Conservation (phyloP, 169 alveolate species). For the Eimeria maxima region DNA sequence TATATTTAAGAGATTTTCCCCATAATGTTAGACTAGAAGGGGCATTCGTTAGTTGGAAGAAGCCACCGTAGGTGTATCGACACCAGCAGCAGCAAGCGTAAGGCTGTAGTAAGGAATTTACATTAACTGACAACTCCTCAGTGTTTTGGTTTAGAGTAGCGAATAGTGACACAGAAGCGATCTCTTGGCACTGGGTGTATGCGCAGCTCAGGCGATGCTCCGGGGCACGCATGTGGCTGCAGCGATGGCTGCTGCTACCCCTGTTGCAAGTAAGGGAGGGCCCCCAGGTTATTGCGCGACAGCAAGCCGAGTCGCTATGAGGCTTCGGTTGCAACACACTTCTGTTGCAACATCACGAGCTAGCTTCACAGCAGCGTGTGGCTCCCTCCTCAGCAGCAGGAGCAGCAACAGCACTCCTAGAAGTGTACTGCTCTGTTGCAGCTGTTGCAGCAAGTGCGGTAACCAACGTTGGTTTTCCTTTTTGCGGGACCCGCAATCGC, state of each 20-base stretch:
- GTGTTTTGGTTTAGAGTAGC: neutral
- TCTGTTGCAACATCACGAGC: neutral
- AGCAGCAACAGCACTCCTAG: neutral
- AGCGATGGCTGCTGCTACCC: constrained; percentile 4
- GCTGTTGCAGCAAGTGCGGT: constrained; percentile 8
- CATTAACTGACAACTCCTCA: neutral
- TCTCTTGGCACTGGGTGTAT: neutral
- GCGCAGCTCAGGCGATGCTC: constrained; percentile 4
- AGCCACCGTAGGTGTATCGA: neutral
- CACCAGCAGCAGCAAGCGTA: constrained; percentile 11
- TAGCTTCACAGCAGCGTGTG: no score
- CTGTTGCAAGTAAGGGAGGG: neutral
- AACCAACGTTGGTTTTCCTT: constrained; percentile 14
- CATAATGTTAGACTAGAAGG: neutral
- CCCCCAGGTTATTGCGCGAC: neutral
- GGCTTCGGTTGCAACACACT: neutral
- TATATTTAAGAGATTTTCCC: neutral
- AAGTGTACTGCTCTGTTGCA: constrained; percentile 3
- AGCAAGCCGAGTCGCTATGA: neutral
- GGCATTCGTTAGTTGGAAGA: neutral
- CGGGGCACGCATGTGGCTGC: neutral
- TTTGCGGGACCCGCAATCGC: neutral
- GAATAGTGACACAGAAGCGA: neutral
- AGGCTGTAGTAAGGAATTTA: neutral
- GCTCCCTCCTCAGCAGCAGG: neutral